Conservation (phyloP, 2,329 filamentous ascomycete species). For the Colletotrichum aenigma region DNA sequence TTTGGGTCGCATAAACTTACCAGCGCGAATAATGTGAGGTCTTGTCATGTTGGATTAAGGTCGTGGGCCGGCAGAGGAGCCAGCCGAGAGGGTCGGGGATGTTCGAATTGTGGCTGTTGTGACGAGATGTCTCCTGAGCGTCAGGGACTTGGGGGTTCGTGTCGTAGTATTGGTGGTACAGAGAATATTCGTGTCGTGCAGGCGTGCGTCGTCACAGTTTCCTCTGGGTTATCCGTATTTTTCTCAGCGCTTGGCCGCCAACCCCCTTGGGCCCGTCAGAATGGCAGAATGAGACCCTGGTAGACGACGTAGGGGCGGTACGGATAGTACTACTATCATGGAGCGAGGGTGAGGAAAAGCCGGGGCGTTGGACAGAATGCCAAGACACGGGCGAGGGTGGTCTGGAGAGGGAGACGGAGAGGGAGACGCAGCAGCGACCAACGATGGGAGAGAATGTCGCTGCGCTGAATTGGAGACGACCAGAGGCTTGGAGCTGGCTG, state of each 20-base stretch:
- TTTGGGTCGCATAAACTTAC: constrained; percentile 43
- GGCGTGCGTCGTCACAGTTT: constrained; percentile 7
- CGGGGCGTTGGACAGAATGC: constrained; percentile 11
- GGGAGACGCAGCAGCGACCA: not conserved
- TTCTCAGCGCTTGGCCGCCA: constrained; percentile 4
- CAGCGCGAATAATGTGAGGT: constrained; percentile 64
- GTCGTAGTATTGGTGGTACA: not conserved
- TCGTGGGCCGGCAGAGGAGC: constrained; percentile 13
- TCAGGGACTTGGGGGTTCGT: not conserved
- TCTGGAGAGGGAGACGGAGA: not conserved
- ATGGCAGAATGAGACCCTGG: constrained; percentile 12
- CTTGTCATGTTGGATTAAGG: constrained; percentile 55
- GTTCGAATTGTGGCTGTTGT: not conserved
- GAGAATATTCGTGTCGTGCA: not conserved
- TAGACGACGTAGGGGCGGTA: not conserved
- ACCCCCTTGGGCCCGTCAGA: constrained; percentile 10
- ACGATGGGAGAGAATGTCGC: not conserved
- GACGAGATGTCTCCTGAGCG: not conserved
- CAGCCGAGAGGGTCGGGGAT: not conserved
- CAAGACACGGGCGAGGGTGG: constrained; percentile 8
- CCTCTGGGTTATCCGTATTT: not conserved
- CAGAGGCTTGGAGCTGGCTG: not conserved
- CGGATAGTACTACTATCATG: not conserved
- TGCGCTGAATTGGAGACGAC: not conserved
- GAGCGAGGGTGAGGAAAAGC: not conserved